Evolutionary conservation across 2,329 filamentous ascomycete genomes (phyloP).

Genomic region (Alternaria atra): DNA sequence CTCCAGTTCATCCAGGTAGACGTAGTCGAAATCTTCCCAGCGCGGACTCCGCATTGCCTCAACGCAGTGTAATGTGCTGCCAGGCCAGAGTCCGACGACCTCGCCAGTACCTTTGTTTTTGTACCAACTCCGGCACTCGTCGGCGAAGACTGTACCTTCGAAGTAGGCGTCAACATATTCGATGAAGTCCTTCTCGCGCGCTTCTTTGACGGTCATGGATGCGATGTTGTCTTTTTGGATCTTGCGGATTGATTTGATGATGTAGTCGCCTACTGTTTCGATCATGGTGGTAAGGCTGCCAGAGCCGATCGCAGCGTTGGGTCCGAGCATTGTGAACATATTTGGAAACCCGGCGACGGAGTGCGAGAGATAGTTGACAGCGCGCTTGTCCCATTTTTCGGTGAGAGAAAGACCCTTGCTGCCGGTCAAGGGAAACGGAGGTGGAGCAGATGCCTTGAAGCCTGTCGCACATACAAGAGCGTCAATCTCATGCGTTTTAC

Average conservation of each 20-base stretch:
- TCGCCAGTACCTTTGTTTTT: constrained; percentile 37
- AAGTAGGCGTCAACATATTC: constrained; percentile 48
- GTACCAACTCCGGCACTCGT: constrained; percentile 50
- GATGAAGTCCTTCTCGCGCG: constrained; percentile 41
- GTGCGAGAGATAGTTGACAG: constrained; percentile 44
- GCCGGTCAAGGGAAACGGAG: constrained; percentile 52
- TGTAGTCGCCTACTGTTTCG: constrained; percentile 51
- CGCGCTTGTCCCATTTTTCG: constrained; percentile 47
- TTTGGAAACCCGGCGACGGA: constrained; percentile 49
- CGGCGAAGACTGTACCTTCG: constrained; percentile 42
- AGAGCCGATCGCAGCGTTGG: constrained; percentile 53
- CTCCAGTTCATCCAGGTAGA: constrained; percentile 33
- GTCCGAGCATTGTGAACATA: constrained; percentile 54
- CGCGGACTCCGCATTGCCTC: constrained; percentile 45
- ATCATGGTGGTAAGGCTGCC: constrained; percentile 55
- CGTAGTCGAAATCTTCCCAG: constrained; percentile 49
- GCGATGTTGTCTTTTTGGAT: constrained; percentile 55
- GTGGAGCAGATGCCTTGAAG: constrained; percentile 52
- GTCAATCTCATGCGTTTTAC: constrained; percentile 51
- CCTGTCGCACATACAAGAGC: constrained; percentile 58
- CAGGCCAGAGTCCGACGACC: constrained; percentile 49
- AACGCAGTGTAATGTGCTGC: constrained; percentile 43
- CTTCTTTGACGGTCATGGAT: constrained; percentile 43
- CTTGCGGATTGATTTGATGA: constrained; percentile 52
- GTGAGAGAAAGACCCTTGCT: constrained; percentile 39